Percentiles rank a stretch among this genome's conserved stretches.
Evolutionary conservation across 2,329 filamentous ascomycete species (phyloP).

Genomic region (Fusarium sp.): DNA sequence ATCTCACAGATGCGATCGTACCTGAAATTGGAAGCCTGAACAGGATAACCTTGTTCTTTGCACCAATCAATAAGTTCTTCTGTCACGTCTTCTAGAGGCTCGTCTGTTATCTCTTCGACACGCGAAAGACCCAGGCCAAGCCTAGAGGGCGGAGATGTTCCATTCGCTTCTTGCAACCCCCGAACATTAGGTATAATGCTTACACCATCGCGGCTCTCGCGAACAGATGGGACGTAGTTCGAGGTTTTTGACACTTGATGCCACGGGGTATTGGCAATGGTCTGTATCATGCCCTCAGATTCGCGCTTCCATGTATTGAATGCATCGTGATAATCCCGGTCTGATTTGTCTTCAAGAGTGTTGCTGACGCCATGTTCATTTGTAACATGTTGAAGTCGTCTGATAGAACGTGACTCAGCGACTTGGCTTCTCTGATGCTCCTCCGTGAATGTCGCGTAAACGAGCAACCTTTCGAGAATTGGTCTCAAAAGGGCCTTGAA

Average conservation of each 20-base stretch:
- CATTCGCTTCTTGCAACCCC: rapidly evolving
- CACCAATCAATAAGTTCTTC: not conserved
- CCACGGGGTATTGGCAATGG: not conserved
- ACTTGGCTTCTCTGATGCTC: not conserved
- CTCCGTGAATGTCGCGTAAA: not conserved
- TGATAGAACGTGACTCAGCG: not conserved
- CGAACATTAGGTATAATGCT: not conserved
- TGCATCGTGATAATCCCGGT: not conserved
- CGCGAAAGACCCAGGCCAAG: rapidly evolving
- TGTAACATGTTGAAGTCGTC: not conserved
- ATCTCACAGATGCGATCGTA: not conserved
- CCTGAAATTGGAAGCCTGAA: not conserved
- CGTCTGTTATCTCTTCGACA: not conserved
- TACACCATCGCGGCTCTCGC: not conserved
- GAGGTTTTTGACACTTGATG: not conserved
- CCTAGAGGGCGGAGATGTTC: rapidly evolving
- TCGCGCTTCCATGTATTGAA: rapidly evolving
- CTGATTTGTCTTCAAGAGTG: not conserved
- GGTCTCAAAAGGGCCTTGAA: not conserved
- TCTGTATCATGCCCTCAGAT: not conserved
- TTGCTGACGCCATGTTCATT: not conserved
- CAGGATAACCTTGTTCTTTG: not conserved
- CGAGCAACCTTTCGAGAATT: not conserved
- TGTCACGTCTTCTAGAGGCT: not conserved
- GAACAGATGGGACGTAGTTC: not conserved